Evolutionary conservation across 352 stramenopile genomes (phyloP).

Genomic region (Blastocystis sp.): DNA sequence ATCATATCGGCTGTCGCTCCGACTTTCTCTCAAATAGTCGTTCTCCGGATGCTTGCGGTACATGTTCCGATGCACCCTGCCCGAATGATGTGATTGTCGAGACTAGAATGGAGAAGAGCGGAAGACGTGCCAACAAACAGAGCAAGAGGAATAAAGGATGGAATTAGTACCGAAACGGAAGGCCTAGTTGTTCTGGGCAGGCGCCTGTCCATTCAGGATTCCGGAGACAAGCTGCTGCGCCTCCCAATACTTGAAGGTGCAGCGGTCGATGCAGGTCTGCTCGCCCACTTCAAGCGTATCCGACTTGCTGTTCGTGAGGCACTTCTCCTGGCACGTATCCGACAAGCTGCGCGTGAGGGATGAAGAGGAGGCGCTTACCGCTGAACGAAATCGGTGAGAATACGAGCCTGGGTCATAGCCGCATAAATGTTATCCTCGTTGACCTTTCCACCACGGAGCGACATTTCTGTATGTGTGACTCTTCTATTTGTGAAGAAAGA

Average conservation of each 20-base stretch:
- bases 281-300: constrained; percentile 31
- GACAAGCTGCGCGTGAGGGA: neutral
- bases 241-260: constrained; percentile 38
- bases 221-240: constrained; percentile 13
- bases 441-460: constrained; percentile 24
- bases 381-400: constrained; percentile 1
- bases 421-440: constrained; percentile 34
- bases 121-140: too few relatives aligned
- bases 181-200: too few relatives aligned
- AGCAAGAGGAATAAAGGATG: too few relatives aligned
- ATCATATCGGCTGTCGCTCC: too few relatives aligned
- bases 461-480: neutral
- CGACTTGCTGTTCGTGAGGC: constrained; percentile 13
- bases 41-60: too few relatives aligned
- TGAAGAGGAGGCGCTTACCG: neutral
- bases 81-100: too few relatives aligned
- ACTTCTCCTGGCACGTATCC: constrained; percentile 51
- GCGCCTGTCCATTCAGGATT: constrained; percentile 36
- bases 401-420: neutral
- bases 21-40: too few relatives aligned
- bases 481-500: neutral
- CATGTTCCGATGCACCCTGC: too few relatives aligned
- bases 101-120: too few relatives aligned
- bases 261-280: constrained; percentile 24
- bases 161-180: too few relatives aligned